A percentile compares a stretch with the other conserved stretches of the same genome.
Evolutionary conservation across 2,329 filamentous ascomycete genomes (phyloP).

Genomic region (Hymenotorrendiella dingleyae): DNA sequence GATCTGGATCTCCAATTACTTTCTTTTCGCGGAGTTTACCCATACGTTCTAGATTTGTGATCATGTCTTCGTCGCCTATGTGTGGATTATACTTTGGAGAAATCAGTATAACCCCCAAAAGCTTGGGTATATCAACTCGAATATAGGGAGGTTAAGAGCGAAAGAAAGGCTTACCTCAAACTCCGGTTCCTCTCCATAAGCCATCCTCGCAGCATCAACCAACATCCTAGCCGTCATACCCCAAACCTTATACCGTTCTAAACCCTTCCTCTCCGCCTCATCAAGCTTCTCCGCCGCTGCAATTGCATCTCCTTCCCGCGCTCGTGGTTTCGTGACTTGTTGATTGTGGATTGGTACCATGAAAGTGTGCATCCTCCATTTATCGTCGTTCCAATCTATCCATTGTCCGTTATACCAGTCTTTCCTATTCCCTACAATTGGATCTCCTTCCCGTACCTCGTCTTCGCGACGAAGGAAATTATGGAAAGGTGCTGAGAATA

Average conservation of each 20-base stretch:
- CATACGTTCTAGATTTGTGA: conserved; percentile 47
- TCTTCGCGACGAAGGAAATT: conserved; percentile 67
- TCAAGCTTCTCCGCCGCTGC: conserved; percentile 40
- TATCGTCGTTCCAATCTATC: conserved; percentile 69
- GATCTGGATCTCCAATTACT: conserved; percentile 42
- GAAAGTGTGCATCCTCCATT: conserved; percentile 90
- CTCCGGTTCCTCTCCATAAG: conserved; percentile 75
- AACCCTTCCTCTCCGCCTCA: conserved; percentile 38
- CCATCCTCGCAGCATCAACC: conserved; percentile 79
- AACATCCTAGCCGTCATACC: conserved; percentile 91
- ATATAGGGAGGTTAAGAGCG: too few relatives aligned
- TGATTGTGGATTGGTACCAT: conserved; percentile 74
- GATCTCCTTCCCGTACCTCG: conserved; percentile 38
- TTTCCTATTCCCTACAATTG: conserved; percentile 25
- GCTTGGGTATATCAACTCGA: too few relatives aligned
- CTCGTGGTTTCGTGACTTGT: conserved; percentile 55
- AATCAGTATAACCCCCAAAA: conserved; percentile 6
- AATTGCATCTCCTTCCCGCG: conserved; percentile 37
- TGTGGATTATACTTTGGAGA: conserved; percentile 24
- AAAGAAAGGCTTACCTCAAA: conserved; percentile 56
- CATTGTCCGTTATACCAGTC: conserved; percentile 81
- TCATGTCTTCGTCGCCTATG: conserved; percentile 55
- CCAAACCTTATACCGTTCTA: conserved; percentile 74
- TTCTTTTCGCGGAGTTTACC: conserved; percentile 49
- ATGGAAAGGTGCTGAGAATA: conserved; percentile 84